Base-by-base conservation (phyloP, 352 stramenopile species). In the Phytopythium kandeliae region DNA sequence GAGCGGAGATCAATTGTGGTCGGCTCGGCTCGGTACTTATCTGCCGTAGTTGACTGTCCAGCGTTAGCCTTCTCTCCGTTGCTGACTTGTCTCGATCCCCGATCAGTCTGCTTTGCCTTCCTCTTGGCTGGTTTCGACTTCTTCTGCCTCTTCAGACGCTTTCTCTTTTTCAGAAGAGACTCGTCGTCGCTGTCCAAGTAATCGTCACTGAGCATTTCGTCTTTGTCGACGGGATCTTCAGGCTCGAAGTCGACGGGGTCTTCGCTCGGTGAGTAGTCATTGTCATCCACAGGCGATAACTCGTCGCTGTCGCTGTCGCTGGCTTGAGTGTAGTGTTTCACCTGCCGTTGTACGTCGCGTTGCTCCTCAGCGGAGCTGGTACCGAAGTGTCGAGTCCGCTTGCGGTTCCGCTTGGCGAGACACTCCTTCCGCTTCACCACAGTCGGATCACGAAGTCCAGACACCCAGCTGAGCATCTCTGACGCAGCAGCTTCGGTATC, bases 381-480 rank as follows among this genome's bases (percentile, higher is more conserved):
- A 19, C 75, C 78, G 16, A 69, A 86, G 7, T 63, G 64, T 16
- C 48, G 54, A 0, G 68, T 61, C 26, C 57, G 48, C 13, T 63
- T 71, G 15, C 74, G 73, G 42, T 71, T 74, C 28, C 68, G 62
- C 52, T 69, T 61, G 13, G 62, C 51, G 58, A 85, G 62, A 9
- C 55, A 60, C 56, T 86, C 75, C 48, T 85, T 86, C 12, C 74
- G 71, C 16, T 64, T 60, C 26, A 89, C 52, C 30, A 88, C 74
- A 6, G 72, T 75, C 4, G 76, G 74, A 45, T 86, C 65, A 1
- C 74, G 67, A 31, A 71, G 67, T 0, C 76, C 74, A 19, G 57
- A 62, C 28, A 87, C 76, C 78, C 78, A 88, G 31, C 57, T 72
- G 26, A 68, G 24, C 74, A 86, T 86, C 44, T 89, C 75, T 0